A percentile compares a stretch with the other conserved stretches of the same genome.
Evolutionary conservation across 306 rosid species (phyloP).

Genomic region (Leucaena leucocephala): DNA sequence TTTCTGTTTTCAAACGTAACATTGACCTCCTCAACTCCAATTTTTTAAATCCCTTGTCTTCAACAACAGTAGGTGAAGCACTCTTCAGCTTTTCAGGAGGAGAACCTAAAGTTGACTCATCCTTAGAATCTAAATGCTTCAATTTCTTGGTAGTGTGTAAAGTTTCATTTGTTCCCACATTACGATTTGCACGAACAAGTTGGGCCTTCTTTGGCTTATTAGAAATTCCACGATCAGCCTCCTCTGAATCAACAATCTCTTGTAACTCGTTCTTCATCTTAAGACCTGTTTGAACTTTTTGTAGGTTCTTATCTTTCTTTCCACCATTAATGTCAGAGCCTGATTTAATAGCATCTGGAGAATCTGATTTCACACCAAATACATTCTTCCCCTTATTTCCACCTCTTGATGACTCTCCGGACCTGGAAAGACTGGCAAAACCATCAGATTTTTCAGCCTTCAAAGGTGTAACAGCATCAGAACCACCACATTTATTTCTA

Average conservation of each 20-base stretch:
- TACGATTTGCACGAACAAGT: slow-evolving; percentile 49
- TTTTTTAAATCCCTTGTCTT: slow-evolving; percentile 51
- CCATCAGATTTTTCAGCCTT: slow-evolving; percentile 49
- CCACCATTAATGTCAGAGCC: slow-evolving; percentile 48
- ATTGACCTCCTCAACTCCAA: slow-evolving; percentile 53
- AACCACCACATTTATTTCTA: slow-evolving; percentile 46
- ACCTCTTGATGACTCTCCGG: slow-evolving; percentile 53
- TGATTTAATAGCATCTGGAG: slow-evolving; percentile 47
- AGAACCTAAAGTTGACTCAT: slow-evolving; percentile 42
- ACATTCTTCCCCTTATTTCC: slow-evolving; percentile 51
- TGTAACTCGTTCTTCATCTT: slow-evolving; percentile 46
- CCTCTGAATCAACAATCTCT: slow-evolving; percentile 44
- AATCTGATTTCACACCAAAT: slow-evolving; percentile 46
- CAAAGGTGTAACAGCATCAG: slow-evolving; percentile 40
- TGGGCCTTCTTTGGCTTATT: slow-evolving; percentile 58
- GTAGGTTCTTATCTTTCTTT: slow-evolving; percentile 50
- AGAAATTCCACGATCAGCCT: slow-evolving; percentile 44
- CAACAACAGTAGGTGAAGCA: slow-evolving; percentile 48
- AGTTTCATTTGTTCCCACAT: slow-evolving; percentile 51
- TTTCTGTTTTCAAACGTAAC: slow-evolving; percentile 62
- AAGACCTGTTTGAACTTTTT: slow-evolving; percentile 41
- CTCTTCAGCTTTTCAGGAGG: slow-evolving; percentile 50
- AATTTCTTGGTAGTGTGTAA: slow-evolving; percentile 63
- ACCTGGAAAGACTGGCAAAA: slow-evolving; percentile 43
- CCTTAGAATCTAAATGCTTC: slow-evolving; percentile 55